Percentiles rank a stretch among this genome's conserved stretches.
phyloP scores from a whole-genome alignment of 768 basidiomycete species.

The Kondoa malvinella region DNA sequence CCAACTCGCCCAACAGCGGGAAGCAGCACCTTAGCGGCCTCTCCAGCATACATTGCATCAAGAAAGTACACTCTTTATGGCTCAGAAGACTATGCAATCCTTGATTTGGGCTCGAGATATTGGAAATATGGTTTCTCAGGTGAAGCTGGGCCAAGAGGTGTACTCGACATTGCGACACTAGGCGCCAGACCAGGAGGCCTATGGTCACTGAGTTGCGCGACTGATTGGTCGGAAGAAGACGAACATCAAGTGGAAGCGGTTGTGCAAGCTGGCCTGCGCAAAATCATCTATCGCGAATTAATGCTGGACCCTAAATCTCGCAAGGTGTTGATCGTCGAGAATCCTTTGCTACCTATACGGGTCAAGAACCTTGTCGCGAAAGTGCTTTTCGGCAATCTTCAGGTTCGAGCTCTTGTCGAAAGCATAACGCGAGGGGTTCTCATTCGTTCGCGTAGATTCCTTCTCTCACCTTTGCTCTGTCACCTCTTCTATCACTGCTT shows the following conservation, averaged over 20 bases:
- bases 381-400: conserved; percentile 73
- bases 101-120: conserved; percentile 80
- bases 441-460: conserved; percentile 47
- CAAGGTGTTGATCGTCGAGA: conserved; percentile 83
- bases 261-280: background rate
- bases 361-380: conserved; percentile 77
- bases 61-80: conserved; percentile 68
- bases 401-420: conserved; percentile 38
- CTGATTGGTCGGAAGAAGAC: background rate
- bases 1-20: background rate
- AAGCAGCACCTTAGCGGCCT: background rate
- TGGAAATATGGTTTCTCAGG: conserved; percentile 99
- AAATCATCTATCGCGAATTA: conserved; percentile 32
- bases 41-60: background rate
- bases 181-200: conserved; percentile 11
- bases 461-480: conserved; percentile 79
- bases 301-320: conserved; percentile 87
- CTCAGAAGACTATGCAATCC: conserved; percentile 82
- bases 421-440: background rate
- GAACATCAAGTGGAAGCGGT: background rate
- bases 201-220: background rate
- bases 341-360: conserved; percentile 64
- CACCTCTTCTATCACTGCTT: conserved; percentile 67
- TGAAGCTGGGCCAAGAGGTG: conserved; percentile 73
- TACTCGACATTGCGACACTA: conserved; percentile 43